Conservation (phyloP, 495 filamentous ascomycete species). For the Penicillium desertorum region DNA sequence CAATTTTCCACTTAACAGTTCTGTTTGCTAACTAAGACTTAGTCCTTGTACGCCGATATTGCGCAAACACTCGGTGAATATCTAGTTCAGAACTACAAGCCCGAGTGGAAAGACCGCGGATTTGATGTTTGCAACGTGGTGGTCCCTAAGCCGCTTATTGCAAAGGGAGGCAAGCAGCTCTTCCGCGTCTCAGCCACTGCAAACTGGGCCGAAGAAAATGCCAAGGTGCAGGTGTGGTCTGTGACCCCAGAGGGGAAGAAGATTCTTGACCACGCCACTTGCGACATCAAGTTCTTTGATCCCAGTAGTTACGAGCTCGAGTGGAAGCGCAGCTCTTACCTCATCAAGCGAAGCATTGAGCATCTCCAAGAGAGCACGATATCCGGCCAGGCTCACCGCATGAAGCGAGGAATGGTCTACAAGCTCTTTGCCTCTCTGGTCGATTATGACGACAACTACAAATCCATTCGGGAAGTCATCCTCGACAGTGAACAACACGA, state of each 20-base stretch:
- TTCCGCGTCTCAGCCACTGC: conserved; percentile 42
- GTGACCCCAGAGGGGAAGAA: conserved; percentile 48
- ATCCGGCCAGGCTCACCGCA: conserved; percentile 52
- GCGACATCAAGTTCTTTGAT: conserved; percentile 45
- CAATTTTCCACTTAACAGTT: neutral
- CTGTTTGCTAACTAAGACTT: neutral
- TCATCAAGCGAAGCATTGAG: conserved; percentile 50
- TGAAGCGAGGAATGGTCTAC: conserved; percentile 72
- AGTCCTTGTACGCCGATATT: conserved; percentile 74
- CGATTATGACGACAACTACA: conserved; percentile 65
- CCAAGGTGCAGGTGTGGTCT: conserved; percentile 41
- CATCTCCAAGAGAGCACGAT: conserved; percentile 50
- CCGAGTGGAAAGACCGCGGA: conserved; percentile 51
- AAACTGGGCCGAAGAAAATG: conserved; percentile 33
- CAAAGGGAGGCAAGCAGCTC: conserved; percentile 53
- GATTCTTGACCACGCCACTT: conserved; percentile 51
- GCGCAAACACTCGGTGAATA: conserved; percentile 72
- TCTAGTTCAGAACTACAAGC: conserved; percentile 57
- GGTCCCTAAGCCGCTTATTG: conserved; percentile 70
- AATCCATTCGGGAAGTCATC: conserved; percentile 73
- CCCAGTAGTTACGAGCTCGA: conserved; percentile 29
- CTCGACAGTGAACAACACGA: conserved; percentile 70
- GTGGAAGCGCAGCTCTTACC: conserved; percentile 49
- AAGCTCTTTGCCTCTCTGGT: conserved; percentile 72
- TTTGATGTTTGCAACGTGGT: conserved; percentile 64